A percentile compares a stretch with the other conserved stretches of the same genome.
phyloP scores from a whole-genome alignment of 2,329 filamentous ascomycete genomes.

The Penicillium hesseltinei region DNA sequence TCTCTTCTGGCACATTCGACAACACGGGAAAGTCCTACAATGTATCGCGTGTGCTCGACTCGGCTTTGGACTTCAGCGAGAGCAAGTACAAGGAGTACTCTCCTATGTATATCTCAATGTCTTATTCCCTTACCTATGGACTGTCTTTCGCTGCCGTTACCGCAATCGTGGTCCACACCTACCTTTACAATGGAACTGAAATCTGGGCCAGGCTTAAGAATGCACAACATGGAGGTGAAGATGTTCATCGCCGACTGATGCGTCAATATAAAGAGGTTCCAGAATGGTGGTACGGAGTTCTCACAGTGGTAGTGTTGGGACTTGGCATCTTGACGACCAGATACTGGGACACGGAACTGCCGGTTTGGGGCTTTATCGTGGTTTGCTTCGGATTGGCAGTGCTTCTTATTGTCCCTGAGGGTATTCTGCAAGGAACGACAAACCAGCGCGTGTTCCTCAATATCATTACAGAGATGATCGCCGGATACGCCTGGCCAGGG shows the following conservation, averaged over 20 bases:
- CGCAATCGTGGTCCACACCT: slow-evolving; percentile 35
- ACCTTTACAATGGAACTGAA: slow-evolving; percentile 35
- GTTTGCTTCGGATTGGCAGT: slow-evolving; percentile 38
- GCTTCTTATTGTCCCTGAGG: slow-evolving; percentile 42
- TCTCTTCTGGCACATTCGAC: slow-evolving; percentile 32
- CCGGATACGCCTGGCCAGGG: slow-evolving; percentile 34
- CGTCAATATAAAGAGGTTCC: slow-evolving; percentile 62
- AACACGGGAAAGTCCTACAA: slow-evolving; percentile 35
- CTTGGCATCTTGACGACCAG: slow-evolving; percentile 33
- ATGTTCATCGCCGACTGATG: slow-evolving; percentile 66
- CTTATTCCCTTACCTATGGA: slow-evolving; percentile 38
- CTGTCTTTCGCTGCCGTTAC: slow-evolving; percentile 39
- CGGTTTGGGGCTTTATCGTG: slow-evolving; percentile 42
- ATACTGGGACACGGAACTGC: slow-evolving; percentile 40
- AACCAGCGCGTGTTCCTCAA: slow-evolving; percentile 33
- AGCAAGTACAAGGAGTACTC: slow-evolving; percentile 42
- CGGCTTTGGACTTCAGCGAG: slow-evolving; percentile 32
- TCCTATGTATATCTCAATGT: slow-evolving; percentile 39
- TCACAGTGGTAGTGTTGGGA: slow-evolving; percentile 36
- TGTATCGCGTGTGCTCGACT: slow-evolving; percentile 30
- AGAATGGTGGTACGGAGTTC: slow-evolving; percentile 57
- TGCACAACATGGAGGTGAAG: slow-evolving; percentile 46
- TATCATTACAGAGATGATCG: slow-evolving; percentile 36
- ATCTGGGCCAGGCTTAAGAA: slow-evolving; percentile 37
- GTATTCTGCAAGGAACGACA: slow-evolving; percentile 36